Conservation (phyloP, 371 early-diverging fungal genomes). For the Lichtheimia ramosa region DNA sequence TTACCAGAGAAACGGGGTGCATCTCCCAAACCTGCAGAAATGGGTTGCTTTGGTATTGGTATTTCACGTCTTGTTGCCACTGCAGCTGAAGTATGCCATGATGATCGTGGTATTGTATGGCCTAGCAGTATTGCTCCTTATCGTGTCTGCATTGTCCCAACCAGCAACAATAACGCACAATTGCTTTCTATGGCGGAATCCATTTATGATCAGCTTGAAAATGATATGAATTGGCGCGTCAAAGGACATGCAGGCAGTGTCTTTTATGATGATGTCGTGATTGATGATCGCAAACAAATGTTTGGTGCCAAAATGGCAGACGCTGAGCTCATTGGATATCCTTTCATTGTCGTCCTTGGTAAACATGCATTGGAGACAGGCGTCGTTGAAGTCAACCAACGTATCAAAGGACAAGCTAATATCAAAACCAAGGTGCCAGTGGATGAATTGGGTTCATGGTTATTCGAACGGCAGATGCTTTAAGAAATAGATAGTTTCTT, state of each 20-base stretch:
- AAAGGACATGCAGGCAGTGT: neutral
- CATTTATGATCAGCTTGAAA: constrained; percentile 47
- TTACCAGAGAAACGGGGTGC: constrained; percentile 14
- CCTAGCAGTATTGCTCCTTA: constrained; percentile 79
- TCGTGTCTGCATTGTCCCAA: constrained; percentile 60
- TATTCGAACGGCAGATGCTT: constrained; percentile 8
- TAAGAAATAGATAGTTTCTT: neutral
- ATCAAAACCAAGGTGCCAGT: constrained; percentile 17
- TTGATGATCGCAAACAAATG: constrained; percentile 62
- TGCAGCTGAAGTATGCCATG: constrained; percentile 69
- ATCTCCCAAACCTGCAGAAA: constrained; percentile 59
- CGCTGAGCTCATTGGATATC: constrained; percentile 74
- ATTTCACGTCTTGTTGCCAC: constrained; percentile 80
- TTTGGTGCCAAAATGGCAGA: constrained; percentile 78
- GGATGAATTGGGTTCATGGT: constrained; percentile 16
- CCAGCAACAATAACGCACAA: constrained; percentile 47
- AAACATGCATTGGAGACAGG: constrained; percentile 53
- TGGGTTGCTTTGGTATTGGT: constrained; percentile 95
- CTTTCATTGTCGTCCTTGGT: constrained; percentile 67
- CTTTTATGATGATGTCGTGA: constrained; percentile 17
- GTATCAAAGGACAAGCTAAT: constrained; percentile 43
- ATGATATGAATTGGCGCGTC: neutral
- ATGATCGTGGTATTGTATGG: constrained; percentile 76
- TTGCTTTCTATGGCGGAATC: constrained; percentile 35
- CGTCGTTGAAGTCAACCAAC: constrained; percentile 62